Evolutionary conservation across 768 basidiomycete species (phyloP).

Genomic region (Porphyrellus cyaneotinctus): DNA sequence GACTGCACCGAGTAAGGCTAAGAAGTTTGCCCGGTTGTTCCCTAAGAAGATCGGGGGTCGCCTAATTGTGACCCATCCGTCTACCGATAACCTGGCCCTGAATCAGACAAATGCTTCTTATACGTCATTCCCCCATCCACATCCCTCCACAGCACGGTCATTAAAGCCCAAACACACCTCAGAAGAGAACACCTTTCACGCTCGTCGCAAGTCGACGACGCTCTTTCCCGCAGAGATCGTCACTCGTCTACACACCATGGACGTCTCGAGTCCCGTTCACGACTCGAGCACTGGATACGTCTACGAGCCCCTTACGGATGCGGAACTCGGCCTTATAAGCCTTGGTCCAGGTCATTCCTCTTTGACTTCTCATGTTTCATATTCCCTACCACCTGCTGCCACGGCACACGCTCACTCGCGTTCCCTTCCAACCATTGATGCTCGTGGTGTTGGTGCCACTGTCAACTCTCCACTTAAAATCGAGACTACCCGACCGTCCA

Average conservation of each 20-base stretch:
- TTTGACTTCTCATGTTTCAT: slow-evolving; percentile 10
- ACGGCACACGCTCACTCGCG: slow-evolving; percentile 19
- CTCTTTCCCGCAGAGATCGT: slow-evolving; percentile 29
- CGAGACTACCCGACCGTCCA: slow-evolving; percentile 15
- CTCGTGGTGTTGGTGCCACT: slow-evolving; percentile 1
- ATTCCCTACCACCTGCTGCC: slow-evolving; percentile 4
- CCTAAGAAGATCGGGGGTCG: slow-evolving; percentile 33
- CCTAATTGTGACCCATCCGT: slow-evolving; percentile 22
- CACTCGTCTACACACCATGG: slow-evolving; percentile 30
- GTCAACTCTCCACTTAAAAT: neutral
- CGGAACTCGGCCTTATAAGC: slow-evolving; percentile 22
- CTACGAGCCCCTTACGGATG: slow-evolving; percentile 29
- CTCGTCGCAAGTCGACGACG: slow-evolving; percentile 33
- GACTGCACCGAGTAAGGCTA: slow-evolving; percentile 20
- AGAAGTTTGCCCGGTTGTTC: slow-evolving; percentile 28
- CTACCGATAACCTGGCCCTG: slow-evolving; percentile 25
- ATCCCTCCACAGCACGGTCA: slow-evolving; percentile 20
- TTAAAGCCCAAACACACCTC: slow-evolving; percentile 23
- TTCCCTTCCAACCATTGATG: slow-evolving; percentile 21
- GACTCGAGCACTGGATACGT: slow-evolving; percentile 23
- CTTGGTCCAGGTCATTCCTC: neutral
- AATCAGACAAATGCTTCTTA: slow-evolving; percentile 23
- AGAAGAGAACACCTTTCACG: slow-evolving; percentile 33
- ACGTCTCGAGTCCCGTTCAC: slow-evolving; percentile 25
- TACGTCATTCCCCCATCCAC: slow-evolving; percentile 27